Evolutionary conservation across 768 basidiomycete species (phyloP).

Genomic region (Suillus ampliporus): DNA sequence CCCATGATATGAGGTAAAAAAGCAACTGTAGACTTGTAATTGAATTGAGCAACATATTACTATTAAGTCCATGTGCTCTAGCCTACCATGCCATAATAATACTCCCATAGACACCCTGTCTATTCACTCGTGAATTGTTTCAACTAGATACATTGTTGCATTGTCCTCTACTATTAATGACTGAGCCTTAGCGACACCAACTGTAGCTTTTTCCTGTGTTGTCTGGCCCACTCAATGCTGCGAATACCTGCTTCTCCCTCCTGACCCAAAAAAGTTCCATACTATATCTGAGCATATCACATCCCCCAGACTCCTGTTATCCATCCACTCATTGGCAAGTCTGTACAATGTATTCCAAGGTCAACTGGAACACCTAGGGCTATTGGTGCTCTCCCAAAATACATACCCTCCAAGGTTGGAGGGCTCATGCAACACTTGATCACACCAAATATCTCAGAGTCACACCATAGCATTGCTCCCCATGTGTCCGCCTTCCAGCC

Average conservation of each 20-base stretch:
- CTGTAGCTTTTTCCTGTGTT: background rate
- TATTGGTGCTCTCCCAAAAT: background rate
- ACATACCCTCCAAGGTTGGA: background rate
- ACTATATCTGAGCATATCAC: background rate
- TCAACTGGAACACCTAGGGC: background rate
- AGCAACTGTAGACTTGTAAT: background rate
- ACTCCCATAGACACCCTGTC: background rate
- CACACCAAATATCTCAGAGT: background rate
- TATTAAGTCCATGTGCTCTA: background rate
- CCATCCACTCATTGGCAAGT: background rate
- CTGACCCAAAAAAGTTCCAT: background rate
- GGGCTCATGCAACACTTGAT: conserved; percentile 2
- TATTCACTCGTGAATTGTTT: background rate
- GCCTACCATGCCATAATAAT: background rate
- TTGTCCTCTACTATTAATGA: background rate
- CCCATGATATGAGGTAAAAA: background rate
- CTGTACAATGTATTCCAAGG: background rate
- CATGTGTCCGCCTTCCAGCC: background rate
- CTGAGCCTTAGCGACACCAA: background rate
- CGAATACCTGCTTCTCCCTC: background rate
- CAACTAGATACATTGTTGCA: background rate
- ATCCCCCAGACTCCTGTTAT: background rate
- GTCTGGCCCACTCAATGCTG: background rate
- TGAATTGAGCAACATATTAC: background rate
- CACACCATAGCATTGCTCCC: background rate